Evolutionary conservation across 78 protist species (phyloP).

Genomic region (Creolimax fragrantissima): DNA sequence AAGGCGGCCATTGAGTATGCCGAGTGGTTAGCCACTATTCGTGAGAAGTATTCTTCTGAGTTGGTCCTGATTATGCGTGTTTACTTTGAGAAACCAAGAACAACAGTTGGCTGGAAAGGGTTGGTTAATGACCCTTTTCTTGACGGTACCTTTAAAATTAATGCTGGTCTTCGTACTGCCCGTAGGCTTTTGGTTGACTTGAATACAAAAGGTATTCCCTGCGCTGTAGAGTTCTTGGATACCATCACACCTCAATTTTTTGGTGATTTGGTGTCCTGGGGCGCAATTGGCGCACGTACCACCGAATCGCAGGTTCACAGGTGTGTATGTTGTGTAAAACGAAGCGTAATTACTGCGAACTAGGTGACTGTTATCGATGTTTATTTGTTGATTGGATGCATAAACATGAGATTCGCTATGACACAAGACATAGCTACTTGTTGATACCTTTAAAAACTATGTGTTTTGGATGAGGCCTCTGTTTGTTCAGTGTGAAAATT

Average conservation of each 20-base stretch:
- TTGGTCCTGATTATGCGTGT: conserved; percentile 59
- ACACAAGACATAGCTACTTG: too few relatives aligned
- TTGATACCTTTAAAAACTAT: too few relatives aligned
- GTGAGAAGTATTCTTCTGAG: conserved; percentile 13
- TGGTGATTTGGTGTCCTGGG: conserved; percentile 54
- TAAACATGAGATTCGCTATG: too few relatives aligned
- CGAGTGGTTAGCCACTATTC: conserved; percentile 1
- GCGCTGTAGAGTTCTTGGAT: conserved; percentile 50
- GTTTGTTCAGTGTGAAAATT: too few relatives aligned
- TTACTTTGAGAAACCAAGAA: conserved; percentile 71
- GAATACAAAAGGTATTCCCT: conserved; percentile 41
- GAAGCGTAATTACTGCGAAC: neutral
- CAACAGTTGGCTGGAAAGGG: conserved; percentile 73
- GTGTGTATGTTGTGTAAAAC: neutral
- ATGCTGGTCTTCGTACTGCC: conserved; percentile 39
- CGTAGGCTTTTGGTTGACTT: conserved; percentile 18
- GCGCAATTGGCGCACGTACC: conserved; percentile 70
- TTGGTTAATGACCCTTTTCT: conserved; percentile 63
- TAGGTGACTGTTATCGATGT: too few relatives aligned
- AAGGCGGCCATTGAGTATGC: conserved; percentile 53
- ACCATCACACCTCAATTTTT: conserved; percentile 61
- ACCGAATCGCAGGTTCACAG: conserved; percentile 60
- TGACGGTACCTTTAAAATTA: conserved; percentile 36
- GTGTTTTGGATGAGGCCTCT: too few relatives aligned
- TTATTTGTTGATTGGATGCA: too few relatives aligned